Percentiles rank a stretch among this genome's conserved stretches.
Conservation (phyloP, 2,329 filamentous ascomycete genomes). For the Sclerotinia trifoliorum region DNA sequence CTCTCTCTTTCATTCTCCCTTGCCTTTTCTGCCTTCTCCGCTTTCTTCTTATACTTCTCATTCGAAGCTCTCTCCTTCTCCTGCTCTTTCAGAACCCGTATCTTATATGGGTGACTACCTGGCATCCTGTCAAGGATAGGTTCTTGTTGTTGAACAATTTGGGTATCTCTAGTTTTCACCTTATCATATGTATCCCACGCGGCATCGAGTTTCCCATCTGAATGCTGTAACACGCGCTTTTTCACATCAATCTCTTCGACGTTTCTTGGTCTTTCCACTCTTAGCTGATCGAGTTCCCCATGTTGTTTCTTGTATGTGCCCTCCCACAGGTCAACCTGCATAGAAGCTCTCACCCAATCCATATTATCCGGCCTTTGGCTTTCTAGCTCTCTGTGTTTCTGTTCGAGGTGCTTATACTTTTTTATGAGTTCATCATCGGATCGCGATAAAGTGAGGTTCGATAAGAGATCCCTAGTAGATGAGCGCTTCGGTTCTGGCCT, state of each 20-base stretch:
- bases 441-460: background rate
- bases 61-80: background rate
- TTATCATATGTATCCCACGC: background rate
- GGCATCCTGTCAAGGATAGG: background rate
- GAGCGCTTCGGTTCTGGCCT: background rate
- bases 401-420: background rate
- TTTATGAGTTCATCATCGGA: no score
- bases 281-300: background rate
- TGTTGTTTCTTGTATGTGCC: background rate
- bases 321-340: background rate
- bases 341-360: background rate
- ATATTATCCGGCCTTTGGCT: fast-evolving
- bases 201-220: background rate
- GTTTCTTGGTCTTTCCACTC: no score
- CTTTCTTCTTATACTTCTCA: background rate
- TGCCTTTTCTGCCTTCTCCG: background rate
- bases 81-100: background rate
- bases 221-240: background rate
- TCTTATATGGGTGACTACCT: background rate
- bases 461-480: background rate
- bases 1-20: background rate
- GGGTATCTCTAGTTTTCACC: background rate
- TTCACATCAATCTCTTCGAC: background rate
- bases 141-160: background rate
- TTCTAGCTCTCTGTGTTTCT: background rate